Conservation (phyloP, 1,284 basidiomycete species). For the Cerrena zonata region DNA sequence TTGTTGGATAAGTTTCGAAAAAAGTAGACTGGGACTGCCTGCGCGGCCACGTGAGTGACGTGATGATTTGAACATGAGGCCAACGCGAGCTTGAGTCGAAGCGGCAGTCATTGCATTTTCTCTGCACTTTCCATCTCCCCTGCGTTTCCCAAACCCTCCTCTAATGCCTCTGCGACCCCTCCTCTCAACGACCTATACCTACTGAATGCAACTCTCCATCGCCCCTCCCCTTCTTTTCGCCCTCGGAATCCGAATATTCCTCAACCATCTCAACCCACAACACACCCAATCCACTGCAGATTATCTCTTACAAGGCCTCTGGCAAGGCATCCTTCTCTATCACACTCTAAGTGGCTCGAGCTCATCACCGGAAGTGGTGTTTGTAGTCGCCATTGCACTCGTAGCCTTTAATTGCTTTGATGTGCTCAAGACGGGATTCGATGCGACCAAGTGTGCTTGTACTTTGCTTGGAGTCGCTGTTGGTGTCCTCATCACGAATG, state of each 20-base stretch:
- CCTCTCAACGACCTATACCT: conserved; percentile 4
- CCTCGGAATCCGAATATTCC: conserved; percentile 63
- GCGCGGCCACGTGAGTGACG: background rate
- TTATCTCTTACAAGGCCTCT: conserved; percentile 60
- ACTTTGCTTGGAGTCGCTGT: conserved; percentile 59
- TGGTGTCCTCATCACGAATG: conserved; percentile 60
- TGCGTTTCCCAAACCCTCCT: conserved; percentile 6
- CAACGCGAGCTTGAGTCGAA: background rate
- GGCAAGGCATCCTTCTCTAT: conserved; percentile 70
- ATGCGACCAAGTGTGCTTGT: conserved; percentile 46
- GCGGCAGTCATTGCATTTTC: background rate
- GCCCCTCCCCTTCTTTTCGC: conserved; percentile 42
- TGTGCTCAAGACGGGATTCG: conserved; percentile 42
- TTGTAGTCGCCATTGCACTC: conserved; percentile 52
- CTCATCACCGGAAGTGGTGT: conserved; percentile 44
- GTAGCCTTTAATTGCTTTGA: conserved; percentile 57
- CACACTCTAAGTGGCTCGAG: conserved; percentile 52
- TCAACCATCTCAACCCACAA: conserved; percentile 45
- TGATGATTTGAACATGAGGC: background rate
- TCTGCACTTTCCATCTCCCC: background rate
- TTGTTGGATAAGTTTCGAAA: no score
- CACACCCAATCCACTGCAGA: conserved; percentile 44
- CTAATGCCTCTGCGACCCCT: conserved; percentile 21
- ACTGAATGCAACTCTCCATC: conserved; percentile 36
- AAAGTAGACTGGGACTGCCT: no score